Evolutionary conservation across 2,329 filamentous ascomycete species (phyloP).

Genomic region (Neofusicoccum sp.): DNA sequence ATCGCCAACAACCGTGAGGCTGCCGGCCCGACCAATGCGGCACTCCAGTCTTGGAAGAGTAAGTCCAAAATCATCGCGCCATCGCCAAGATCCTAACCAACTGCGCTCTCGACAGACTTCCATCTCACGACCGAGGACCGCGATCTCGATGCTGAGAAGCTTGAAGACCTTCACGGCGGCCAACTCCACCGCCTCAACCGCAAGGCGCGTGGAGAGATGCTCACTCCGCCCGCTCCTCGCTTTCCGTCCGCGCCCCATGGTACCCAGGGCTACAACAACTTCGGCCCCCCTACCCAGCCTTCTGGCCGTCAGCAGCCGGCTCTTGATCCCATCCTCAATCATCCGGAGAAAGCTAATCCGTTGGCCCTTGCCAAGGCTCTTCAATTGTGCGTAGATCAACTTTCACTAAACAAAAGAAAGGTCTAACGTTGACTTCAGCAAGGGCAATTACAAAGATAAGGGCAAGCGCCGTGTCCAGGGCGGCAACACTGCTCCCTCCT

Average conservation of each 20-base stretch:
- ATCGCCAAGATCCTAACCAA: neutral
- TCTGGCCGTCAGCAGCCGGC: neutral
- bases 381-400: neutral
- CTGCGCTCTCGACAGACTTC: neutral
- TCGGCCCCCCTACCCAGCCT: neutral
- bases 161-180: constrained; percentile 6
- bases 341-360: neutral
- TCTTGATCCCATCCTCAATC: neutral
- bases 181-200: constrained; percentile 16
- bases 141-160: neutral
- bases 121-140: neutral
- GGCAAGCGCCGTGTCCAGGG: neutral
- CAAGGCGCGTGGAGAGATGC: neutral
- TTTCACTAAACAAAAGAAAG: neutral
- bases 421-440: neutral
- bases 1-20: neutral
- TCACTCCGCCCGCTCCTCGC: neutral
- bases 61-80: neutral
- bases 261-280: no score
- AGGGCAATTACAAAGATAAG: neutral
- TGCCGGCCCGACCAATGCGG: neutral
- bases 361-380: neutral
- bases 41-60: neutral
- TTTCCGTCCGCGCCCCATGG: neutral
- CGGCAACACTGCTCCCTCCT: neutral